Percentiles rank a stretch among this genome's conserved stretches.
Evolutionary conservation across 2,329 filamentous ascomycete genomes (phyloP).

Genomic region (Scytalidium sp.): DNA sequence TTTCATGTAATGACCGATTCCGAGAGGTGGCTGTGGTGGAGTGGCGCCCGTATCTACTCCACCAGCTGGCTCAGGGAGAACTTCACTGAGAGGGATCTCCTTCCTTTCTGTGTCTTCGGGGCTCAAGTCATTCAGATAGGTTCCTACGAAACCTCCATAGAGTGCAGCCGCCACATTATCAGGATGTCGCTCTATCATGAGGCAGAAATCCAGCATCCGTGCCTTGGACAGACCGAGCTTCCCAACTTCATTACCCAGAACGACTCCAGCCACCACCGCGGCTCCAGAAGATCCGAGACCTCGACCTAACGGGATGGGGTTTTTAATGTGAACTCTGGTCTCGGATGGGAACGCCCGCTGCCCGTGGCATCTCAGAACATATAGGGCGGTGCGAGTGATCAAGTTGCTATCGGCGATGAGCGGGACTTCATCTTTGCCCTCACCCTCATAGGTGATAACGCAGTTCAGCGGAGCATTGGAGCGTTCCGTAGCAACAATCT

Average conservation of each 20-base stretch:
- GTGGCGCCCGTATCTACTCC: constrained; percentile 84
- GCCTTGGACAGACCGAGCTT: constrained; percentile 73
- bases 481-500: constrained; percentile 58
- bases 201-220: constrained; percentile 87
- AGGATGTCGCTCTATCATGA: constrained; percentile 95
- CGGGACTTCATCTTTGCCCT: constrained; percentile 70
- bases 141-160: constrained; percentile 95
- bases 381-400: constrained; percentile 89
- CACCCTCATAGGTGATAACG: constrained; percentile 81
- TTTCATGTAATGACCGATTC: constrained; percentile 95
- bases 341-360: constrained; percentile 79
- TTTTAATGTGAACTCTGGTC: constrained; percentile 92
- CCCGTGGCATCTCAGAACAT: constrained; percentile 89
- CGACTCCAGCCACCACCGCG: constrained; percentile 92
- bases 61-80: constrained; percentile 84
- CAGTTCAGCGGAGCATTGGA: constrained; percentile 74
- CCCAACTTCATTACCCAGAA: constrained; percentile 86
- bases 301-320: constrained; percentile 89
- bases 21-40: constrained; percentile 83
- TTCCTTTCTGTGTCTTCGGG: constrained; percentile 85
- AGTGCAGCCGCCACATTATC: constrained; percentile 94
- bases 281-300: constrained; percentile 94
- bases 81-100: constrained; percentile 92
- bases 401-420: constrained; percentile 85
- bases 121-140: constrained; percentile 88